Conservation (phyloP, 306 rosid species). For the Rosa chinensis region DNA sequence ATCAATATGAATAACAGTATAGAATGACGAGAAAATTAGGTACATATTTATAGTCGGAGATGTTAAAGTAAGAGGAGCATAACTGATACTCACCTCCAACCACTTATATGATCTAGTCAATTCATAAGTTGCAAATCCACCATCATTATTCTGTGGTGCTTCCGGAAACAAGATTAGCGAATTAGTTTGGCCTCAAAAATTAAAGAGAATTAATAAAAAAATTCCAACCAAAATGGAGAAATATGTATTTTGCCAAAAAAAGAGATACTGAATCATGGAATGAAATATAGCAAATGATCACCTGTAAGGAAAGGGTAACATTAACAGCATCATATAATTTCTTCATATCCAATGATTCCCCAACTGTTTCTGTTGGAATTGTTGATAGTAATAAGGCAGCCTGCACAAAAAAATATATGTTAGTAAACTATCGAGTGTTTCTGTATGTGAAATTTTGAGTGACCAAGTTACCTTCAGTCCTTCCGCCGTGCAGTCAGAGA, state of each 20-base stretch:
- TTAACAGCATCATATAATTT: slow-evolving; percentile 63
- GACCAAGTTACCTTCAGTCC: slow-evolving; percentile 62
- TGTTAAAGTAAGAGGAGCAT: slow-evolving; percentile 4
- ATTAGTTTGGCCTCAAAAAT: not conserved
- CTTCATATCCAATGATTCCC: slow-evolving; percentile 54
- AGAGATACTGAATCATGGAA: not conserved
- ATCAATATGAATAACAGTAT: not conserved
- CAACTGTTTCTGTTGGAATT: slow-evolving; percentile 55
- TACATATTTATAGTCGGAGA: not conserved
- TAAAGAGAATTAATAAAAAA: not conserved
- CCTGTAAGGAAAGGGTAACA: slow-evolving; percentile 81
- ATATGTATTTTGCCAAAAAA: slow-evolving; percentile 1
- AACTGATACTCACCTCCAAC: slow-evolving; percentile 27
- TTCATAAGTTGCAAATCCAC: slow-evolving; percentile 39
- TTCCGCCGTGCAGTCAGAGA: slow-evolving; percentile 96
- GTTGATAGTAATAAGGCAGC: slow-evolving; percentile 60
- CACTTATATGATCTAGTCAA: slow-evolving; percentile 36
- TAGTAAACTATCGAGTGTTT: not conserved
- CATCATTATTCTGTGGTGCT: slow-evolving; percentile 33
- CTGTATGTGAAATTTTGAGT: not conserved
- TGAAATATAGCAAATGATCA: slow-evolving; percentile 22
- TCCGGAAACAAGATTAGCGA: not conserved
- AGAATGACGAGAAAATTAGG: not conserved
- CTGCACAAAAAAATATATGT: slow-evolving; percentile 40
- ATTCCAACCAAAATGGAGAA: not conserved